Conservation (phyloP, 139 green algal genomes). For the Picochlorum sp. region DNA sequence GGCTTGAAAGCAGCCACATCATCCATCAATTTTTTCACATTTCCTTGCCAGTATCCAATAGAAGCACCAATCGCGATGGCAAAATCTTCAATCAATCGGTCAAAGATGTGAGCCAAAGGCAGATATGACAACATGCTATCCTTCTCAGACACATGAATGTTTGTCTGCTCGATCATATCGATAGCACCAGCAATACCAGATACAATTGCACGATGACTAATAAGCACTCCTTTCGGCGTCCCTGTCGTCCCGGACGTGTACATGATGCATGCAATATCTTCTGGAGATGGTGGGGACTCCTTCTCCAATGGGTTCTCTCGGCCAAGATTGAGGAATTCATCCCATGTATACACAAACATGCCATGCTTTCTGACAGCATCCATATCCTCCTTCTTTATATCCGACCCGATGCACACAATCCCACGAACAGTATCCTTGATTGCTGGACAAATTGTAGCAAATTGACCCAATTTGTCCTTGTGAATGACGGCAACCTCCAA, state of each 20-base stretch:
- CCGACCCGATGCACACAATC: constrained; percentile 37
- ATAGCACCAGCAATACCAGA: constrained; percentile 19
- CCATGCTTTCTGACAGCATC: neutral
- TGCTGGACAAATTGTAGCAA: constrained; percentile 42
- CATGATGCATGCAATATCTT: constrained; percentile 86
- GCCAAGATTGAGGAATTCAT: constrained; percentile 51
- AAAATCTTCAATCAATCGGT: constrained; percentile 52
- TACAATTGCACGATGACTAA: constrained; percentile 42
- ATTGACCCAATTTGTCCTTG: constrained; percentile 11
- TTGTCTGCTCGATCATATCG: constrained; percentile 17
- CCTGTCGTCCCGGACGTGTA: constrained; percentile 73
- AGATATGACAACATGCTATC: constrained; percentile 55
- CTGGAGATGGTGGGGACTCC: constrained; percentile 48
- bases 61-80: constrained; percentile 32
- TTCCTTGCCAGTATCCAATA: constrained; percentile 65
- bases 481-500: constrained; percentile 15
- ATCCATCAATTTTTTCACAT: constrained; percentile 65
- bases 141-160: constrained; percentile 18
- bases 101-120: constrained; percentile 63
- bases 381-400: neutral
- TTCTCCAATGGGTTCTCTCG: constrained; percentile 24
- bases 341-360: constrained; percentile 44
- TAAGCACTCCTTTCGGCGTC: constrained; percentile 53
- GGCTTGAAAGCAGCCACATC: constrained; percentile 63
- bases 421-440: constrained; percentile 47